Conservation (phyloP, 2,329 filamentous ascomycete species). For the Metarhizium robertsii region DNA sequence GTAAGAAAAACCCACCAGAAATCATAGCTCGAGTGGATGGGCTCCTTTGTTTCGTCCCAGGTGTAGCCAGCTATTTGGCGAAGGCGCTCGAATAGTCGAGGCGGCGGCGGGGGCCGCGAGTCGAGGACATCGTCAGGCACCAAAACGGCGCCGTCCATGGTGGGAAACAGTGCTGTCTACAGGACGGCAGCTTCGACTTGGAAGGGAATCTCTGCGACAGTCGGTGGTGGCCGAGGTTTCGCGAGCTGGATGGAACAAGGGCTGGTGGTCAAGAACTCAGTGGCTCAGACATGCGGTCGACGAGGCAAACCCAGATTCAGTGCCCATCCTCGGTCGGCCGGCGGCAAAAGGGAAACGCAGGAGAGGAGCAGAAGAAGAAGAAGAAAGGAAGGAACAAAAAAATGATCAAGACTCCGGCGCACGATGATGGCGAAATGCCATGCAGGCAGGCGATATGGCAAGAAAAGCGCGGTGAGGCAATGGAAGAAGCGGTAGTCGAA, state of each 20-base stretch:
- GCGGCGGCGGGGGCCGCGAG: conserved; percentile 55
- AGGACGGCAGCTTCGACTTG: conserved; percentile 1
- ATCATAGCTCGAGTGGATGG: conserved; percentile 67
- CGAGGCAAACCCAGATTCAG: conserved; percentile 13
- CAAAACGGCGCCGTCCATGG: conserved; percentile 42
- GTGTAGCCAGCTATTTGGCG: conserved; percentile 64
- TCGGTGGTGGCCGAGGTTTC: neutral
- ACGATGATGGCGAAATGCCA: neutral
- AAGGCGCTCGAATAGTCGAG: conserved; percentile 59
- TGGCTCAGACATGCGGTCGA: conserved; percentile 18
- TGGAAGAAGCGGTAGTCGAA: neutral
- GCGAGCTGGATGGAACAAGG: neutral
- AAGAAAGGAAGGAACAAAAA: neutral
- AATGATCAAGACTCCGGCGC: neutral
- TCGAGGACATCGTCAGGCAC: conserved; percentile 47
- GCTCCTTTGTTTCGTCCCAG: conserved; percentile 58
- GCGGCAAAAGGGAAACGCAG: conserved; percentile 1
- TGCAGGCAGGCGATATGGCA: neutral
- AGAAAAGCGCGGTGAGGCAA: neutral
- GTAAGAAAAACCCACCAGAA: conserved; percentile 54
- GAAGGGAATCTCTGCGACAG: neutral
- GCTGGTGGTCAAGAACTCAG: conserved; percentile 8
- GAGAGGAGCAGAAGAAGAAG: neutral
- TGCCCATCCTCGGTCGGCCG: conserved; percentile 23
- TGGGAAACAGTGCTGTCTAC: conserved; percentile 15